Evolutionary conservation across 208 protist species (phyloP), one percentile per base, ranked within the genome.

Genomic region (Leptomonas pyrrhocoris): DNA sequence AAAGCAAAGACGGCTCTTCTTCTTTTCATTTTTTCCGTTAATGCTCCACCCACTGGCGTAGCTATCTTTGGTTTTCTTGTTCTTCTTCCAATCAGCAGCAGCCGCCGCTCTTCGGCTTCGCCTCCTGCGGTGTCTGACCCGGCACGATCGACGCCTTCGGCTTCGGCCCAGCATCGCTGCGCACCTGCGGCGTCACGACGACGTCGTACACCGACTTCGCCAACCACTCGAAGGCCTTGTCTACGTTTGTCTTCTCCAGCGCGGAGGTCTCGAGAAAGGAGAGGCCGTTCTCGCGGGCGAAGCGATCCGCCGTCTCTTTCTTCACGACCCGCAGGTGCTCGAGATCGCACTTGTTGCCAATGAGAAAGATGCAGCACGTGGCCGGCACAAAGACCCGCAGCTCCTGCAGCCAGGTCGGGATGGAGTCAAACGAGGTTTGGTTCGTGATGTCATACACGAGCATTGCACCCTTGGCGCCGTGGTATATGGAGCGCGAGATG

Each of bases 401-500:
- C 88, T 99, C 98, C 82, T 98, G 98, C 54, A 99, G 93, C 98
- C 98, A 99, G 30, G 96, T 95, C 6, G 97, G 96, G 51, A 99
- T 96, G 57, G 98, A 98, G 66, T 99, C 97, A 80, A 98, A 99
- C 12, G 98, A 98, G 12, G 76, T 83, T 45, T 98, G 89, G 73
- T 99, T 99, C 7, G 98, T 97, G 73, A 99, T 99, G 90, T 99
- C 98, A 80, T 99, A 99, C 34, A 99, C 98, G 12, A 99, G 90
- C 77, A 99, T 93, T 15, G 98, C 99, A 36, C 98, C 98, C 50
- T 99, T 98, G 15, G 98, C 98, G 43, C 98, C 98, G 70, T 98
- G 93, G 90, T 99, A 99, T 73, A 95, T 96, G 69, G 84, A 88
- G 71, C 88, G 81, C 2, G 98, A 99, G 84, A 99, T 99, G 61